These are phyloP conservation scores for Nothomitra cinnamomea DNA, from an alignment of 2,329 filamentous ascomycete genomes.

Conservation along the genomic window DNA sequence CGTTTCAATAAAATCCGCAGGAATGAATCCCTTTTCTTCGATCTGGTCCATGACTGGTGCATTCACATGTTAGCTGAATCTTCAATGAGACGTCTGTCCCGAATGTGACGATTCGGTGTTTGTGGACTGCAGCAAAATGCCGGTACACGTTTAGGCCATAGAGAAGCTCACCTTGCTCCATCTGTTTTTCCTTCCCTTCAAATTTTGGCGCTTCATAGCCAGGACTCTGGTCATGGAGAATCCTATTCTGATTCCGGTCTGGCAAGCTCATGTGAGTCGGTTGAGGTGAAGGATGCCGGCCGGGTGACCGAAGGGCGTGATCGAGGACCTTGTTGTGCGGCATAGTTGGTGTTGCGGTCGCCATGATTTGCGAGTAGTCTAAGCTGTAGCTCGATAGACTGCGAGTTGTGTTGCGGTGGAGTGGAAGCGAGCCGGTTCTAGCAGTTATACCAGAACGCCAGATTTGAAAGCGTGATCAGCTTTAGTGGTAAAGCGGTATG, in stretches of 20 bases:
- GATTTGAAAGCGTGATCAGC: not conserved
- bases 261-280: slow-evolving; percentile 71
- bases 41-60: slow-evolving; percentile 63
- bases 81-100: not conserved
- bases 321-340: slow-evolving; percentile 41
- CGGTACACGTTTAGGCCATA: not conserved
- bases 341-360: slow-evolving; percentile 3
- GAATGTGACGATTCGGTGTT: not conserved
- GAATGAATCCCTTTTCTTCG: slow-evolving; percentile 69
- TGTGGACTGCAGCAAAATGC: not conserved
- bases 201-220: slow-evolving; percentile 94
- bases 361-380: not conserved
- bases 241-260: slow-evolving; percentile 40
- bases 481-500: not conserved
- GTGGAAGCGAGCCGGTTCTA: too few relatives aligned
- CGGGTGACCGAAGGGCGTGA: slow-evolving; percentile 31
- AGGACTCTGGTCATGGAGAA: slow-evolving; percentile 74
- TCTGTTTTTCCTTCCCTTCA: slow-evolving; percentile 80
- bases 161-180: slow-evolving; percentile 51
- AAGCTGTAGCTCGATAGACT: too few relatives aligned
- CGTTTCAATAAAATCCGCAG: slow-evolving; percentile 60
- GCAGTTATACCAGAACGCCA: not conserved
- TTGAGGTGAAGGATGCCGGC: slow-evolving; percentile 66
- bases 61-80: not conserved
- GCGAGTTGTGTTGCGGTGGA: too few relatives aligned